Percentiles rank a stretch among this genome's conserved stretches.
These are phyloP conservation scores for Candida dubliniensis DNA, from an alignment of 1,139 yeast species.

Conservation along the genomic window DNA sequence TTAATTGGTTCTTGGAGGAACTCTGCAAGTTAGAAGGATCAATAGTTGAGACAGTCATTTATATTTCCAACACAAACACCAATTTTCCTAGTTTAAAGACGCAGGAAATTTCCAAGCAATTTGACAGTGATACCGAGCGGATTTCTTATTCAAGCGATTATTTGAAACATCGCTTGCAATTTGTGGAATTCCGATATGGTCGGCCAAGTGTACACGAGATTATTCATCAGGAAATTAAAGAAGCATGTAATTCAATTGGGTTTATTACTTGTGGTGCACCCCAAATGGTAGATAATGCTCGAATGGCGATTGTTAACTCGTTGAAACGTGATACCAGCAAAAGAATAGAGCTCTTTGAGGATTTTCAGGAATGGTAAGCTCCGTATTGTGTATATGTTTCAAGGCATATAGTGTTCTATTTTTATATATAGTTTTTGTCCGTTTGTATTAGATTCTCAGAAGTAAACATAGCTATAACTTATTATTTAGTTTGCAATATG, in stretches of 20 bases:
- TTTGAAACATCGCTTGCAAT: slow-evolving; percentile 10
- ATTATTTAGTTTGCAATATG: background rate
- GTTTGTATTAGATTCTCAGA: background rate
- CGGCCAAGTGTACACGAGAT: slow-evolving; percentile 35
- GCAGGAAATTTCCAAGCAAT: background rate
- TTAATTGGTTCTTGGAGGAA: slow-evolving; percentile 32
- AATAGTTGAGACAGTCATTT: slow-evolving; percentile 34
- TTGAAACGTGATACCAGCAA: slow-evolving; percentile 17
- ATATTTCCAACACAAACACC: slow-evolving; percentile 23
- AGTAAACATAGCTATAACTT: background rate
- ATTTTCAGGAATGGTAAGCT: slow-evolving; percentile 17
- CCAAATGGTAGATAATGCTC: slow-evolving; percentile 40
- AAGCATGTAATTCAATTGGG: slow-evolving; percentile 33
- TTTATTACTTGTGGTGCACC: slow-evolving; percentile 43
- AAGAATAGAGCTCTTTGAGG: slow-evolving; percentile 24
- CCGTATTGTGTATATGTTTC: background rate
- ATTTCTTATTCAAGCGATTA: slow-evolving; percentile 2
- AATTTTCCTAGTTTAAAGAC: background rate
- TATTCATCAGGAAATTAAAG: slow-evolving; percentile 31
- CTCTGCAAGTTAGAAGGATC: slow-evolving; percentile 28
- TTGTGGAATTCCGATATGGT: slow-evolving; percentile 43
- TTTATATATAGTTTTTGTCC: background rate
- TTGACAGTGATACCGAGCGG: background rate
- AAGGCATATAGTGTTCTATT: background rate
- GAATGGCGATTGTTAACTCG: slow-evolving; percentile 17